Conservation (phyloP, 2,329 filamentous ascomycete species). For the Orbilia blumenaviensis region DNA sequence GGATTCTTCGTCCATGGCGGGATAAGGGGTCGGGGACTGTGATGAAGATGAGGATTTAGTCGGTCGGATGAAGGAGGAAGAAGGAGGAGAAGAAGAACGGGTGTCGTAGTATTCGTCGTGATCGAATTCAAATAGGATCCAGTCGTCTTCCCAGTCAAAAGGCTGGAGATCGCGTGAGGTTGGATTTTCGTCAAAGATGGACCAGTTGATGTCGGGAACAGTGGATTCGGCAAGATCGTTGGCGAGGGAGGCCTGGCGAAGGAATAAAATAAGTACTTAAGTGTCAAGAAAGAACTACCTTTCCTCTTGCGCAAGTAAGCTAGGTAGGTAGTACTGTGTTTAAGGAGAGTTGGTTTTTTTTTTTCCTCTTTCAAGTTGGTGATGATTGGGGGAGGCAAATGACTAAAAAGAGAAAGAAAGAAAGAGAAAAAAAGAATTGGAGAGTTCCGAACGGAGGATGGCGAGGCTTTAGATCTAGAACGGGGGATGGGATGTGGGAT, state of each 20-base stretch:
- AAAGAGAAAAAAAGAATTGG: not conserved
- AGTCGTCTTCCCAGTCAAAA: constrained; percentile 51
- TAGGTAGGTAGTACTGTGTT: too few relatives aligned
- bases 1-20: constrained; percentile 48
- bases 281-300: too few relatives aligned
- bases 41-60: constrained; percentile 15
- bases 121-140: constrained; percentile 52
- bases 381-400: too few relatives aligned
- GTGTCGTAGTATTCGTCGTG: constrained; percentile 53
- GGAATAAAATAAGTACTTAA: too few relatives aligned
- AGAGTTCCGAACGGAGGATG: too few relatives aligned
- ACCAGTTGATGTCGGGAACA: constrained; percentile 53
- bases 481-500: not conserved
- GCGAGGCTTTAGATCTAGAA: too few relatives aligned
- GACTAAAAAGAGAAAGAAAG: constrained; percentile 5
- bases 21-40: not conserved
- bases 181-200: constrained; percentile 53
- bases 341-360: too few relatives aligned
- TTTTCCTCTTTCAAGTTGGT: too few relatives aligned
- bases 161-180: constrained; percentile 51
- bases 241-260: constrained; percentile 31
- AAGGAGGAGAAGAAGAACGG: constrained; percentile 7
- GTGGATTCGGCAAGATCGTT: constrained; percentile 51
- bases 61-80: constrained; percentile 9
- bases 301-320: too few relatives aligned